Evolutionary conservation across 2,329 filamentous ascomycete genomes (phyloP).

Genomic region (Coniochaeta hoffmannii): DNA sequence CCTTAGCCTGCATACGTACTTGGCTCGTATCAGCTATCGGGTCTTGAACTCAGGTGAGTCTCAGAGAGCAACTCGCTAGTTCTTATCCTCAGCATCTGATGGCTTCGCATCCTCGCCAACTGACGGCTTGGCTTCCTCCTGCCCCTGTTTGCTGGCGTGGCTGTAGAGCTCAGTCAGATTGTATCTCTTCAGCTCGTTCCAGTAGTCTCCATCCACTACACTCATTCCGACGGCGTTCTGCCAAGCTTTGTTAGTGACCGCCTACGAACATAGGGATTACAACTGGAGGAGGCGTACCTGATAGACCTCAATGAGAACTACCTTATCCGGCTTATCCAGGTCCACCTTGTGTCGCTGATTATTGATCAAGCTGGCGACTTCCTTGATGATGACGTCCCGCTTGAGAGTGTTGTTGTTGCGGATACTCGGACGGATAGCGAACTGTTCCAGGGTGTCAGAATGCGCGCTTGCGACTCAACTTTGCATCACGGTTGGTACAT

Average conservation of each 20-base stretch:
- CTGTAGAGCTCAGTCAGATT: slow-evolving; percentile 70
- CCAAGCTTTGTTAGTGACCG: slow-evolving; percentile 9
- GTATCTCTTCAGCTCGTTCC: slow-evolving; percentile 67
- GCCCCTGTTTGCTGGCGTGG: slow-evolving; percentile 18
- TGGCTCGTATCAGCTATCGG: too few species aligned
- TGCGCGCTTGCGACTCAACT: background rate
- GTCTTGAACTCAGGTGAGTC: too few species aligned
- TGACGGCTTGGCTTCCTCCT: slow-evolving; percentile 1
- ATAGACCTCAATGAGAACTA: slow-evolving; percentile 74
- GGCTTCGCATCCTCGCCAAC: background rate
- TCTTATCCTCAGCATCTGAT: background rate
- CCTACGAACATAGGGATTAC: background rate
- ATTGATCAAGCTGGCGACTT: slow-evolving; percentile 59
- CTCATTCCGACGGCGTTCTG: slow-evolving; percentile 73
- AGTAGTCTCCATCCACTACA: slow-evolving; percentile 64
- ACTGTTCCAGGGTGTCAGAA: slow-evolving; percentile 38
- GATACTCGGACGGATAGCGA: slow-evolving; percentile 75
- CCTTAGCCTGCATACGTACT: too few species aligned
- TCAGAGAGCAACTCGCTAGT: background rate
- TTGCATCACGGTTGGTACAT: slow-evolving; percentile 17
- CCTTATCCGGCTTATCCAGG: slow-evolving; percentile 67
- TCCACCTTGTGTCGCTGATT: slow-evolving; percentile 63
- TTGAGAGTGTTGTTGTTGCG: slow-evolving; percentile 65
- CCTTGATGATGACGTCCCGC: slow-evolving; percentile 62
- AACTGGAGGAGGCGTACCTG: slow-evolving; percentile 46